Percentiles rank a stretch among this genome's conserved stretches.
Evolutionary conservation across 345 rosid species (phyloP).

Genomic region (Turritis glabra): DNA sequence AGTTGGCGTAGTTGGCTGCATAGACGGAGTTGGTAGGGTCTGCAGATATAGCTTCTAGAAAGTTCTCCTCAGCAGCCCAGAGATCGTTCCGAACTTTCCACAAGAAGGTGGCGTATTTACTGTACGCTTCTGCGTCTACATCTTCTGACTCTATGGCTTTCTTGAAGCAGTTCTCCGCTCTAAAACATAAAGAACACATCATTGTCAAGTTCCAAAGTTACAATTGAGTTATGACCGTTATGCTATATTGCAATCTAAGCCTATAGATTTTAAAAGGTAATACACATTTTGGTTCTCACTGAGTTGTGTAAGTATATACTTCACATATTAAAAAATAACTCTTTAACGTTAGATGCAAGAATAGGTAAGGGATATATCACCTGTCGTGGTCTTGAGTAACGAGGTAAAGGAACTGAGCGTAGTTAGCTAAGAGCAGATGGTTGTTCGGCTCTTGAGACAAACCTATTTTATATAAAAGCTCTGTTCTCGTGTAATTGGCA

Average conservation of each 20-base stretch:
- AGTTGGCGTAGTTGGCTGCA: slow-evolving; percentile 66
- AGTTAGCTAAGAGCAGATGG: slow-evolving; percentile 61
- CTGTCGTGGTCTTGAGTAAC: slow-evolving; percentile 61
- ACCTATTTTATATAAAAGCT: slow-evolving; percentile 56
- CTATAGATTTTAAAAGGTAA: not conserved
- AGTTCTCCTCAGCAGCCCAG: slow-evolving; percentile 77
- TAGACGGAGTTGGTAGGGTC: slow-evolving; percentile 52
- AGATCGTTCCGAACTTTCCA: slow-evolving; percentile 67
- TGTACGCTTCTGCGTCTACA: slow-evolving; percentile 60
- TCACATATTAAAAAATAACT: not conserved
- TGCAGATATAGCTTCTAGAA: slow-evolving; percentile 57
- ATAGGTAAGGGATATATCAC: slow-evolving; percentile 36
- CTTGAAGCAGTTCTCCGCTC: slow-evolving; percentile 80
- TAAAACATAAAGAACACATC: slow-evolving; percentile 34
- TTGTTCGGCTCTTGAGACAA: slow-evolving; percentile 63
- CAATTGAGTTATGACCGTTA: not conserved
- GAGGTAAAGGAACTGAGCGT: slow-evolving; percentile 69
- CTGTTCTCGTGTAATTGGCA: slow-evolving; percentile 49
- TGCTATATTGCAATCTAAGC: not conserved
- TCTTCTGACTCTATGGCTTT: slow-evolving; percentile 56
- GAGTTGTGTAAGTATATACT: not conserved
- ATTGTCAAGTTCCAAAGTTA: slow-evolving; percentile 22
- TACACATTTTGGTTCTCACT: not conserved
- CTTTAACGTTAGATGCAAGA: not conserved
- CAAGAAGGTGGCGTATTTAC: slow-evolving; percentile 65